Evolutionary conservation across 2,329 filamentous ascomycete species (phyloP), one percentile per base, ranked within the genome.

Genomic region (Paradendryphiella salina): DNA sequence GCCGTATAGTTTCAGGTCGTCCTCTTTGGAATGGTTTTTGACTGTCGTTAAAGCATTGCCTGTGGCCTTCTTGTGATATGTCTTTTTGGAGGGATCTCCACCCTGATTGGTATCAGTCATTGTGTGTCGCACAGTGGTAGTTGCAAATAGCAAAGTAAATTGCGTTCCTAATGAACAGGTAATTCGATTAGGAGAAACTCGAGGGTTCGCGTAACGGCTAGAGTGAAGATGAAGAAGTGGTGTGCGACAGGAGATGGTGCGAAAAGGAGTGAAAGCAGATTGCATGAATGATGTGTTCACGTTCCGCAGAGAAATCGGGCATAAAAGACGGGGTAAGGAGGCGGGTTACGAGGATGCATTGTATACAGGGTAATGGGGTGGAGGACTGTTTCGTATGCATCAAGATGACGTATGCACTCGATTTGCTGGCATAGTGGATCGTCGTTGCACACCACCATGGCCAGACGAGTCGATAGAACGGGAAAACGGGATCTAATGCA

Each of bases 1-100:
- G 21, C 89, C 89, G 68, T 87, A 95, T 1, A 96, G 77, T 72
- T 90, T 92, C 41, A 95, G 73, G 6, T 86, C 82, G 54, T 82
- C 77, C 5, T 90, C 87, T 53, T 83, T 83, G n/a, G 81, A 78
- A 64, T 90, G 90, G 45, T 81, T 85, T 65, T 84, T 83, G 6
- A 82, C 86, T 2, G 90, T 95, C 37, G 79, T 73, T 40, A 85
- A 78, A 17, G 90, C 90, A 46, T 80, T 73, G 8, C 89, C 90
- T 2, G 87, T 89, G 14, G 88, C 85, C 69, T 85, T 88, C 63
- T 85, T 88, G 68, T 86, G 82, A 59, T 85, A 84, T 1, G 83
- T 83, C 73, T 90, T 91, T 77, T 80, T 79, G 28, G 65, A 69
- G 4, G 73, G 43, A 54, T 88, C 78, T 49, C 73, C 70, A 41